phyloP scores from a whole-genome alignment of 176 grass and related monocot genomes.

The Tillandsia fasciculata region DNA sequence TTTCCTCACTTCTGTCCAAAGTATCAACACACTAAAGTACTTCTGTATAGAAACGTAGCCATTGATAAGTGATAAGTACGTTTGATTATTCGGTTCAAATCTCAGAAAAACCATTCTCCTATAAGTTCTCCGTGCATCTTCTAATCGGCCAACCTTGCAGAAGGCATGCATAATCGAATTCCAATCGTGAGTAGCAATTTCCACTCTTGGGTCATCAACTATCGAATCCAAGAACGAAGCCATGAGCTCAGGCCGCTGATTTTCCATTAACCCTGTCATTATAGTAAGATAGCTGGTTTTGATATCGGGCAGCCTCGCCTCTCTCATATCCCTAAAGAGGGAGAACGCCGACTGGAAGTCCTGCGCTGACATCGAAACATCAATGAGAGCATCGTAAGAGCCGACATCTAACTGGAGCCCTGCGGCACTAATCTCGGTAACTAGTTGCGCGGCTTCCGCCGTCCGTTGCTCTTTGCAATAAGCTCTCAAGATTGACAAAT shows the following conservation, averaged over 20 bases:
- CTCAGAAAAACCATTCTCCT: slow-evolving; percentile 82
- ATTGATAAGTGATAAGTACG: slow-evolving; percentile 86
- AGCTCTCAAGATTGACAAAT: slow-evolving; percentile 79
- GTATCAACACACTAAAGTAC: slow-evolving; percentile 79
- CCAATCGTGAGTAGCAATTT: slow-evolving; percentile 86
- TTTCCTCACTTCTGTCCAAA: slow-evolving; percentile 90
- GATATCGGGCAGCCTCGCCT: slow-evolving; percentile 68
- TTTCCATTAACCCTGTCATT: slow-evolving; percentile 96
- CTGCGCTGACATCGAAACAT: slow-evolving; percentile 84
- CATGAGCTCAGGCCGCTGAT: slow-evolving; percentile 83
- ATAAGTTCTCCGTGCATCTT: slow-evolving; percentile 84
- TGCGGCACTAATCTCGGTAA: slow-evolving; percentile 60
- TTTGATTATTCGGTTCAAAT: slow-evolving; percentile 90
- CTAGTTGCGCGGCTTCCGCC: slow-evolving; percentile 77
- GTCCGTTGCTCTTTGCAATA: slow-evolving; percentile 93
- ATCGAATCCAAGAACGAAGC: slow-evolving; percentile 80
- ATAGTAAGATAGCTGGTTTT: slow-evolving; percentile 92
- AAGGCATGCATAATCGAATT: slow-evolving; percentile 98
- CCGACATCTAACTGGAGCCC: slow-evolving; percentile 62
- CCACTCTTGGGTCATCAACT: slow-evolving; percentile 74
- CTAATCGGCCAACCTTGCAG: slow-evolving; percentile 73
- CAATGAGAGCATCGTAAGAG: slow-evolving; percentile 81
- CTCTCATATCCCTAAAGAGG: slow-evolving; percentile 93
- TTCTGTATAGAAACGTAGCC: slow-evolving; percentile 76
- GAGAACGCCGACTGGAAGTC: slow-evolving; percentile 92